Base-by-base conservation (phyloP, 1,284 basidiomycete genomes). In the Malassezia dermatis region DNA sequence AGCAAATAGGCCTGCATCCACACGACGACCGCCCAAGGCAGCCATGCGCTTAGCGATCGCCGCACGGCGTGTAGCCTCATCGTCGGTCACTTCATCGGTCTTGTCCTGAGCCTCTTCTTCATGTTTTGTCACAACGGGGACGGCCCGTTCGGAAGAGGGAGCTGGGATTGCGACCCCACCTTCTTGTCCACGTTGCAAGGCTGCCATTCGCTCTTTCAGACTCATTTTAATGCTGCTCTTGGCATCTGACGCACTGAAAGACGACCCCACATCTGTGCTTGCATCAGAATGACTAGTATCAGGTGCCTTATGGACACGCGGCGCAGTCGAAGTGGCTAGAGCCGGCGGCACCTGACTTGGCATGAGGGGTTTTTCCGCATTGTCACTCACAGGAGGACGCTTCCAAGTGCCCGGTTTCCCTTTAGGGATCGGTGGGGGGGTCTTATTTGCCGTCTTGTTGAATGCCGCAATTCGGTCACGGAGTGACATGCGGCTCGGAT, bases 1-100 rank as follows among this genome's bases (percentile, higher is more conserved):
- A 44, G 50, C 70, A 76, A 57, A 78, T 76, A 51, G 77, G 82
- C 71, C 86, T 85, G 60, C 58, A 4, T 67, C 69, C 41, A 72
- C 62, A 8, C 67, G 46, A 31, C 65, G 65, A 35, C 70, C 71
- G 13, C 71, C 71, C 10, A 73, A 55, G 0, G 62, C 62, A 1
- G 71, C 71, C 70, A 73, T 73, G 15, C 71, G 63, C 19, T 60
- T 56, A 17, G 70, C 65, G 31, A 73, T 62, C 1, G 63, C 57
- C 15, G 64, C 67, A 11, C 68, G 61, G 24, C 70, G 59, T 39
- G 56, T 59, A 2, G 62, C 58, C 27, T 73, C 68, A 17, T 72
- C 62, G 34, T 69, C 62, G 30, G 66, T 63, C 42, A 63, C 11
- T 11, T 37, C 48, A 7, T 8, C 15, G 19, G 21, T 31, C 4